Base-by-base conservation (phyloP, 495 filamentous ascomycete species). In the Penicillium turbatum region DNA sequence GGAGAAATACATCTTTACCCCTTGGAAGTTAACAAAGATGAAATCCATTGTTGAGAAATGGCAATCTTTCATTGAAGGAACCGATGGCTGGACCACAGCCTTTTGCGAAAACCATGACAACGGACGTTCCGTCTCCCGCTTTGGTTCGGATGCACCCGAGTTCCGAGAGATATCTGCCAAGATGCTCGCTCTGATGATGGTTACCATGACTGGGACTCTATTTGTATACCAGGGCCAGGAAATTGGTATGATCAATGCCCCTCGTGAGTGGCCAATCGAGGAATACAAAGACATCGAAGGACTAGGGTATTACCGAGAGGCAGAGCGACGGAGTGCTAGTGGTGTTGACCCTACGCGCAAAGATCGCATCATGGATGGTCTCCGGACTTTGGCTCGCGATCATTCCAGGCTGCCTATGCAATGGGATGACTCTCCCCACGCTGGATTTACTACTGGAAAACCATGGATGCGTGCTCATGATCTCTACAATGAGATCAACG, bases 141-240 rank as follows among this genome's bases (percentile, higher is more conserved):
- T 71, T 54, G 69, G 50, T 1, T 56, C 72, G 5, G 75, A 81
- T 53, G 53, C 56, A 10, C 74, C 74, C 0, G 61, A 72, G 32
- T 59, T 57, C 16, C 72, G 81, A 21, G 65, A 66, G 17, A 31
- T 60, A 0, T 68, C 69, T 9, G 80, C 79, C 1, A 88, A 87
- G 59, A 72, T 83, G 61, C 66, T 87, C 7, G 76, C 79, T 0
- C 60, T 84, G 29, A 72, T 82, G 70, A 66, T 79, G 58, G 61
- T 69, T 26, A 67, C 77, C 5, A 56, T 86, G 49, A 78, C 76
- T 0, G 86, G 85, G 1, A 87, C 84, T 0, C 60, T 86, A n/a
- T 88, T 83, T 62, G 48, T 87, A 16, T 87, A 85, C 56, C 84
- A 88, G 51, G 86, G 86, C 0, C 82, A 89, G 59, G 85, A 89